Evolutionary conservation across 2,329 filamentous ascomycete species (phyloP), one percentile per base, ranked within the genome.

Genomic region (Cladosporium sp.): DNA sequence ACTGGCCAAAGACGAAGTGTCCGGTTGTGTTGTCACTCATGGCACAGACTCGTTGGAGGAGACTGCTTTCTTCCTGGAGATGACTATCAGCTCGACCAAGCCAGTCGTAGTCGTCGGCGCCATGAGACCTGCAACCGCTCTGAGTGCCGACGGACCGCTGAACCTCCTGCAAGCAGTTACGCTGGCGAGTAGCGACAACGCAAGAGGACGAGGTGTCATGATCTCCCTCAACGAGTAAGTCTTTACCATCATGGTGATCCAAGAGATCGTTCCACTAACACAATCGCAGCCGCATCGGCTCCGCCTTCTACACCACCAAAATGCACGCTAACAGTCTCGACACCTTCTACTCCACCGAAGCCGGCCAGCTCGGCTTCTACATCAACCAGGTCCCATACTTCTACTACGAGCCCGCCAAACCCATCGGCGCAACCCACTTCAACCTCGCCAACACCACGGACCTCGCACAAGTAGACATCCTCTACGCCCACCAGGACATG

Each of bases 1-100:
- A 58, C 73, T 84, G 3, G 76, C 78, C 25, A 75, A 75, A 59
- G 67, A 69, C 0, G 72, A 74, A 1, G 69, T 78, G 39, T 65
- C 70, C 9, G 71, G 83, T 37, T 82, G 80, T 6, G 82, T 87
- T 5, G 73, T 88, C 55, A 87, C 85, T 0, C 85, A 88, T 65
- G 85, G 85, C 50, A 88, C 85, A 8, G 85, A 88, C 65, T 86
- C 83, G 0, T 75, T 88, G 1, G 84, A 87, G 65, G 84, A 87
- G 69, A 81, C 82, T 0, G 82, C 84, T 8, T 86, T 87, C 73
- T 86, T 86, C 73, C 73, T 87, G 8, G 81, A 86, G 62, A 71
- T 82, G 3, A 84, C 82, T 0, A 69, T 86, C 36, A 79, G 79
- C 63, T 82, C 78, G 43, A 75, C 76, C 30, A 86, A 87, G 69